These are phyloP conservation scores for Penicillium crystallinum DNA, from an alignment of 495 filamentous ascomycete genomes.

Conservation along the genomic window DNA sequence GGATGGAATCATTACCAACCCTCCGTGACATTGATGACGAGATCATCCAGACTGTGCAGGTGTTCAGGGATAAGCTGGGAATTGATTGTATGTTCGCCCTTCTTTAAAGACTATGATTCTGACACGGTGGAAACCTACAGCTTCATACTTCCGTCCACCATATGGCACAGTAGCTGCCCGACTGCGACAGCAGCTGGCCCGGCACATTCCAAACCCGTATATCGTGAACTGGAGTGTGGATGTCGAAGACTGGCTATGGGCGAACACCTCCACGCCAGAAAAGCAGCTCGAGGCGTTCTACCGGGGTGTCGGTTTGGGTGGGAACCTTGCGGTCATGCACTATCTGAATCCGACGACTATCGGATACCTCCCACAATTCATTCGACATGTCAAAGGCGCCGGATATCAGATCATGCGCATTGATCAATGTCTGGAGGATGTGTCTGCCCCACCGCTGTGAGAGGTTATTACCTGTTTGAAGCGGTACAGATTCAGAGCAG, in stretches of 20 bases:
- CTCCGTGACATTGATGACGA: slow-evolving; percentile 64
- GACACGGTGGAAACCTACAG: slow-evolving; percentile 14
- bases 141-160: slow-evolving; percentile 68
- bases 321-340: slow-evolving; percentile 73
- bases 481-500: neutral
- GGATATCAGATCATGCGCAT: slow-evolving; percentile 71
- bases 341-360: slow-evolving; percentile 68
- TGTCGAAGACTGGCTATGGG: slow-evolving; percentile 77
- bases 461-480: neutral
- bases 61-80: slow-evolving; percentile 48
- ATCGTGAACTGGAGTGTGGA: slow-evolving; percentile 75
- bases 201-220: slow-evolving; percentile 44
- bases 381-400: slow-evolving; percentile 58
- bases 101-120: neutral
- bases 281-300: slow-evolving; percentile 72
- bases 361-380: slow-evolving; percentile 61
- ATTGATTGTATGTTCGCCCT: slow-evolving; percentile 29
- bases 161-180: slow-evolving; percentile 72
- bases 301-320: slow-evolving; percentile 58
- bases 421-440: slow-evolving; percentile 74
- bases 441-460: slow-evolving; percentile 54
- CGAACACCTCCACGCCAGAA: slow-evolving; percentile 57
- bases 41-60: slow-evolving; percentile 55
- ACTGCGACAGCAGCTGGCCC: slow-evolving; percentile 59
- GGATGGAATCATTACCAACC: slow-evolving; percentile 59